Conservation (phyloP, 306 rosid species). For the Castanea crenata region DNA sequence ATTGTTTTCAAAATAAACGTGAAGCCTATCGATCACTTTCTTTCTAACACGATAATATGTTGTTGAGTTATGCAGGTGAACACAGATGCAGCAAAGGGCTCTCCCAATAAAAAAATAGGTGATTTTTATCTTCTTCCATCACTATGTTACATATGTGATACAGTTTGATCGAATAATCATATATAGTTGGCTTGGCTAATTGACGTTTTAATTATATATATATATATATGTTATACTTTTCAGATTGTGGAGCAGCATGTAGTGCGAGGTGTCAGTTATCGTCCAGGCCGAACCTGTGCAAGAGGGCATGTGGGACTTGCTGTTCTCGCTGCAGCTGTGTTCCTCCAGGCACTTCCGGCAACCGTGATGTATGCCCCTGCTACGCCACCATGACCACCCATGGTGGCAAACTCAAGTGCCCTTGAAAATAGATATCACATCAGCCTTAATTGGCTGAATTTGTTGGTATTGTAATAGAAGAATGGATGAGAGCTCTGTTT, state of each 20-base stretch:
- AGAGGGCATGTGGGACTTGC: slow-evolving; percentile 54
- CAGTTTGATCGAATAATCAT: neutral
- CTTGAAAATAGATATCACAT: slow-evolving; percentile 4
- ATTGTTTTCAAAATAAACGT: neutral
- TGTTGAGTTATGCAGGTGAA: neutral
- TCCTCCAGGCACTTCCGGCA: slow-evolving; percentile 48
- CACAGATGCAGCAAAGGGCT: neutral
- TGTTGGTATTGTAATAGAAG: too few relatives aligned
- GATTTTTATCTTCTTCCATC: neutral
- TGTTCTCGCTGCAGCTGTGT: slow-evolving; percentile 50
- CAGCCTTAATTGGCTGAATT: too few relatives aligned
- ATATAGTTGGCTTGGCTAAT: too few relatives aligned
- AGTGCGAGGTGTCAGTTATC: slow-evolving; percentile 36
- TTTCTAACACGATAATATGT: neutral
- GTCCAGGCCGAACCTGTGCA: slow-evolving; percentile 37
- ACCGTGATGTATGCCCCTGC: slow-evolving; percentile 46
- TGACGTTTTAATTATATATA: neutral
- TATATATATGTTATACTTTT: too few relatives aligned
- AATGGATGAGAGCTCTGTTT: too few relatives aligned
- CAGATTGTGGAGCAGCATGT: slow-evolving; percentile 45
- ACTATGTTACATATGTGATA: neutral
- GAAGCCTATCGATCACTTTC: neutral
- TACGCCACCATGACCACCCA: slow-evolving; percentile 49
- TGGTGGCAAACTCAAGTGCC: slow-evolving; percentile 53
- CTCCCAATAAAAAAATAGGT: neutral